phyloP scores from a whole-genome alignment of 1,139 yeast species.

The Geotrichum klebahnii region DNA sequence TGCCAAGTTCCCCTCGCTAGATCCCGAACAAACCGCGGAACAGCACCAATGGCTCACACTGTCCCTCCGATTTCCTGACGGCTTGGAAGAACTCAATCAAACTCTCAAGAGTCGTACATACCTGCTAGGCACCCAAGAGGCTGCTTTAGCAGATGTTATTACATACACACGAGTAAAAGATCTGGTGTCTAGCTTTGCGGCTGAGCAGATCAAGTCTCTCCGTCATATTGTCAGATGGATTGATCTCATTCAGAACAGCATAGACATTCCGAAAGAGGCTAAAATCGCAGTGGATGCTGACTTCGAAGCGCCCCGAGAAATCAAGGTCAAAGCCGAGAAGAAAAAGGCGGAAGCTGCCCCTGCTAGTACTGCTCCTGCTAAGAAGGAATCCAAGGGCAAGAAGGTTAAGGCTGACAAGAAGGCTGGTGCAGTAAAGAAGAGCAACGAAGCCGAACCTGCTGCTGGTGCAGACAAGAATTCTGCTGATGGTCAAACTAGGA shows the following conservation, averaged over 20 bases:
- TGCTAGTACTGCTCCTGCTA: conserved; percentile 25
- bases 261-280: conserved; percentile 52
- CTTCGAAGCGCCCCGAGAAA: conserved; percentile 63
- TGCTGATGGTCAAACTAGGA: conserved; percentile 36
- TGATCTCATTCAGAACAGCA: conserved; percentile 69
- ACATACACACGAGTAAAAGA: conserved; percentile 66
- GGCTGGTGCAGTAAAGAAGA: conserved; percentile 11
- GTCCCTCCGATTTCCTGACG: conserved; percentile 57
- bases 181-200: conserved; percentile 53
- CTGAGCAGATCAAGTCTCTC: conserved; percentile 50
- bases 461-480: conserved; percentile 23
- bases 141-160: conserved; percentile 62
- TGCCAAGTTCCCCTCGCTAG: conserved; percentile 28
- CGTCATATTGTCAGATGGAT: conserved; percentile 92
- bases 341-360: conserved; percentile 26
- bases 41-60: conserved; percentile 77
- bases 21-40: conserved; percentile 55
- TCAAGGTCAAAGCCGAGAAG: conserved; percentile 55
- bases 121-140: conserved; percentile 56
- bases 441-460: conserved; percentile 18
- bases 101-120: conserved; percentile 66
- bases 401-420: conserved; percentile 47
- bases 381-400: conserved; percentile 37
- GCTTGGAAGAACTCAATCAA: conserved; percentile 57
- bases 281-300: conserved; percentile 52